Percentiles rank a stretch among this genome's conserved stretches.
phyloP scores from a whole-genome alignment of 495 filamentous ascomycete genomes.

The Penicillium soppii region DNA sequence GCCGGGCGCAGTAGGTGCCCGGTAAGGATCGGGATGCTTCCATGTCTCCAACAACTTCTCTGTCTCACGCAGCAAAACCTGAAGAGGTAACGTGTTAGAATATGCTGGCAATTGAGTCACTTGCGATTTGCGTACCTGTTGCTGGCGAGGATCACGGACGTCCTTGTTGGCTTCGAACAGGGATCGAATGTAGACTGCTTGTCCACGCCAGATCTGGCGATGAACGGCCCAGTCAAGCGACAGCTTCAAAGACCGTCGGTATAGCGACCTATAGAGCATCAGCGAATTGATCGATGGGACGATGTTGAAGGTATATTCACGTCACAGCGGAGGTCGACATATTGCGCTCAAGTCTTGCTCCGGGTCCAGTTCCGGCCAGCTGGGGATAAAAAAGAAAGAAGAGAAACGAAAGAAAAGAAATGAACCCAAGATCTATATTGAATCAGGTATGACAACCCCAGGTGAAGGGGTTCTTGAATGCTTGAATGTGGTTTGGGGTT shows the following conservation, averaged over 20 bases:
- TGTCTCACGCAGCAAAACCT: slow-evolving; percentile 82
- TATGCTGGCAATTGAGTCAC: background rate
- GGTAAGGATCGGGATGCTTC: slow-evolving; percentile 97
- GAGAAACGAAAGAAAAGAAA: background rate
- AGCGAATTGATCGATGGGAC: slow-evolving; percentile 4
- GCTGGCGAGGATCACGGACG: slow-evolving; percentile 81
- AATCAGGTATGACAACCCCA: background rate
- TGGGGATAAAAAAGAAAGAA: background rate
- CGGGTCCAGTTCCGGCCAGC: slow-evolving; percentile 7
- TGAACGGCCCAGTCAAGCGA: slow-evolving; percentile 94
- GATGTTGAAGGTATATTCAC: slow-evolving; percentile 27
- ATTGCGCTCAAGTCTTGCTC: slow-evolving; percentile 13
- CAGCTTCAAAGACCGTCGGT: slow-evolving; percentile 88
- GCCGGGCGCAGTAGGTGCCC: slow-evolving; percentile 85
- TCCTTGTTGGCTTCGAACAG: slow-evolving; percentile 93
- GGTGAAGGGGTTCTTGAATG: background rate
- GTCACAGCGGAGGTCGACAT: slow-evolving; percentile 41
- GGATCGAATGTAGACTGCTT: slow-evolving; percentile 92
- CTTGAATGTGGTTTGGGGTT: slow-evolving; percentile 15
- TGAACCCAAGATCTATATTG: background rate
- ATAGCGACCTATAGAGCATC: slow-evolving; percentile 68
- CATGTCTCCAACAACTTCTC: slow-evolving; percentile 86
- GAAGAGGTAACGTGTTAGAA: background rate
- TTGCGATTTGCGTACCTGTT: slow-evolving; percentile 59
- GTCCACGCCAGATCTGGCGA: slow-evolving; percentile 86